Evolutionary conservation across 2,329 filamentous ascomycete genomes (phyloP), one percentile per base, ranked within the genome.

Genomic region (Exophiala aquamarina): DNA sequence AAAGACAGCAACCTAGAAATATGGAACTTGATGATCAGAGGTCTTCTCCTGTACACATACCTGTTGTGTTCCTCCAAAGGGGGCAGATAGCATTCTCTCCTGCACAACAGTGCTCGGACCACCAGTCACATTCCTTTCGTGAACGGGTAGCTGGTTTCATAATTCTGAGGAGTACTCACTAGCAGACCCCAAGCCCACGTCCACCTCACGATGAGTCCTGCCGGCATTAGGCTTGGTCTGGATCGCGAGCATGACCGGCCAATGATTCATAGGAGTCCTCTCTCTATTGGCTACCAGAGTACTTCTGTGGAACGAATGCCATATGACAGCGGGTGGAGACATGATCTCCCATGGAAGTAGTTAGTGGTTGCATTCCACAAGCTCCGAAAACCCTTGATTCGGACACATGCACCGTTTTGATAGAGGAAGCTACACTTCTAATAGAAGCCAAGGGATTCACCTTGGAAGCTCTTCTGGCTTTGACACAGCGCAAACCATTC

Each of bases 261-360:
- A 44, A 47, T 44, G 42, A 43, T 41, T 47, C 42, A 31, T 26
- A 11, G 6, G 11, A 26, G 23, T 26, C 23, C 51, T 29, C 20
- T 21, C 7, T 15, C 48, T 33, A 54, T 50, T 54, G 47, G 51
- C 45, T 52, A 47, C 49, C 49, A 44, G 33, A 19, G 39, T 45
- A 37, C 50, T 40, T 48, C 37, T 52, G 52, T 55, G 23, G 39
- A 18, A 55, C 52, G 45, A 49, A 55, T 44, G 31, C 28, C 35
- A 55, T 52, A 52, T 52, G 52, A 55, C 38, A 44, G 46, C 52
- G 52, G 52, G 41, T 41, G 40, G 37, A 34, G 31, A 41, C 52
- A 55, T 55, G 52, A 55, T 52, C 52, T 31, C 43, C 23, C 49
- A 39, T 49, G 52, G 49, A 49, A 51, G 34, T 35, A 35, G 39